Evolutionary conservation across 2,329 filamentous ascomycete species (phyloP).

Genomic region (Alternaria panax): DNA sequence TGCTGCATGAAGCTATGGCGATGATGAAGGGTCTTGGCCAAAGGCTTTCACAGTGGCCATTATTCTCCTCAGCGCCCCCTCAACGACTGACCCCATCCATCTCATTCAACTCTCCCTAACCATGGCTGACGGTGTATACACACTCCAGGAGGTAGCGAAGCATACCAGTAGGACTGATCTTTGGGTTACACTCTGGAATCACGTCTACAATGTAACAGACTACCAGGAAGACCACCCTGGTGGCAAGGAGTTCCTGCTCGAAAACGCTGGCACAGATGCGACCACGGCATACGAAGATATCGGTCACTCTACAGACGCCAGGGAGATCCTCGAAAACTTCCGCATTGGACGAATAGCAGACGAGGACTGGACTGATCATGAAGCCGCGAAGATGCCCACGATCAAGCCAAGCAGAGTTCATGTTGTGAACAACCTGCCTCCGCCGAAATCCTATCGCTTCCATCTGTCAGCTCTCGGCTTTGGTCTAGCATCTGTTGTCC

Average conservation of each 20-base stretch:
- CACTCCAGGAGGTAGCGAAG: slow-evolving; percentile 54
- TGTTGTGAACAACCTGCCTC: slow-evolving; percentile 22
- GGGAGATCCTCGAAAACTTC: slow-evolving; percentile 52
- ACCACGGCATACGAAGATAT: slow-evolving; percentile 55
- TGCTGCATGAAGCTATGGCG: not conserved
- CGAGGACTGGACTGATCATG: slow-evolving; percentile 24
- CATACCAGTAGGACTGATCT: slow-evolving; percentile 59
- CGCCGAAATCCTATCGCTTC: slow-evolving; percentile 12
- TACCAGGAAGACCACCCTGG: slow-evolving; percentile 67
- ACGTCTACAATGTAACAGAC: slow-evolving; percentile 66
- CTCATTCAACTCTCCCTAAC: not conserved
- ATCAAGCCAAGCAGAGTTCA: slow-evolving; percentile 15
- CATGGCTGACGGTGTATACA: slow-evolving; percentile 23
- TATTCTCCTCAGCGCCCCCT: not conserved
- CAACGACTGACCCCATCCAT: not conserved
- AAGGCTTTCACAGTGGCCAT: not conserved
- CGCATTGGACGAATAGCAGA: slow-evolving; percentile 37
- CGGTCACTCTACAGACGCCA: slow-evolving; percentile 57
- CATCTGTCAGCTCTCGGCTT: slow-evolving; percentile 14
- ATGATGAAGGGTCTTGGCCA: not conserved
- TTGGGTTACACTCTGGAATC: slow-evolving; percentile 57
- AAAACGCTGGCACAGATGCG: slow-evolving; percentile 55
- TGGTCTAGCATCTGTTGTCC: slow-evolving; percentile 10
- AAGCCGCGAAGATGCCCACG: slow-evolving; percentile 50
- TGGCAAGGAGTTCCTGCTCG: slow-evolving; percentile 52